Conservation (phyloP, 768 basidiomycete genomes). For the Lactifluus volemus region DNA sequence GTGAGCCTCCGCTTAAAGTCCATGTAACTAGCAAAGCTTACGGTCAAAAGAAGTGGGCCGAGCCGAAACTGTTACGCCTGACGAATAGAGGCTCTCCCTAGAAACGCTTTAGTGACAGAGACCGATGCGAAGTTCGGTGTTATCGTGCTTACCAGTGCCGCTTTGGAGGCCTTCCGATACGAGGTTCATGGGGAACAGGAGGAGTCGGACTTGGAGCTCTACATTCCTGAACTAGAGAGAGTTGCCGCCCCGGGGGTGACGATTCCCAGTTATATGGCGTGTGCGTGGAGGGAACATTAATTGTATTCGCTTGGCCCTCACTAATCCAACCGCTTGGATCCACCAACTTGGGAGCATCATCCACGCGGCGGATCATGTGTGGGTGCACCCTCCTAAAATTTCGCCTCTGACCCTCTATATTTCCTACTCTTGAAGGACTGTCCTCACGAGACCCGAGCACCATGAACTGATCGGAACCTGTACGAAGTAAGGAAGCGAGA, state of each 20-base stretch:
- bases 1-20: background rate
- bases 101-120: background rate
- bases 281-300: background rate
- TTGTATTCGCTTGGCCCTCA: conserved; percentile 29
- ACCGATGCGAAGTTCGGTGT: background rate
- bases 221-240: background rate
- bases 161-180: background rate
- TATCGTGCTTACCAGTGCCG: background rate
- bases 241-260: background rate
- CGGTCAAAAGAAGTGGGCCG: background rate
- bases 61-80: background rate
- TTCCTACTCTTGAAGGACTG: background rate
- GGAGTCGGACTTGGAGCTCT: background rate
- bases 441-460: background rate
- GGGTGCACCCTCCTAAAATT: conserved; percentile 33
- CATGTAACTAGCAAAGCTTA: background rate
- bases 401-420: background rate
- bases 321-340: conserved; percentile 70
- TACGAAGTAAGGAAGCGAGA: conserved; percentile 3
- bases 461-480: background rate
- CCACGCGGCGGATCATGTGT: conserved; percentile 73
- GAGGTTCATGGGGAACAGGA: background rate
- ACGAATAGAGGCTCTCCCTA: background rate
- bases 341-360: conserved; percentile 56
- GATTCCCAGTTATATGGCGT: background rate